A percentile compares a stretch with the other conserved stretches of the same genome.
These are phyloP conservation scores for Metrosideros polymorpha DNA, from an alignment of 441 rosid genomes.

Conservation along the genomic window DNA sequence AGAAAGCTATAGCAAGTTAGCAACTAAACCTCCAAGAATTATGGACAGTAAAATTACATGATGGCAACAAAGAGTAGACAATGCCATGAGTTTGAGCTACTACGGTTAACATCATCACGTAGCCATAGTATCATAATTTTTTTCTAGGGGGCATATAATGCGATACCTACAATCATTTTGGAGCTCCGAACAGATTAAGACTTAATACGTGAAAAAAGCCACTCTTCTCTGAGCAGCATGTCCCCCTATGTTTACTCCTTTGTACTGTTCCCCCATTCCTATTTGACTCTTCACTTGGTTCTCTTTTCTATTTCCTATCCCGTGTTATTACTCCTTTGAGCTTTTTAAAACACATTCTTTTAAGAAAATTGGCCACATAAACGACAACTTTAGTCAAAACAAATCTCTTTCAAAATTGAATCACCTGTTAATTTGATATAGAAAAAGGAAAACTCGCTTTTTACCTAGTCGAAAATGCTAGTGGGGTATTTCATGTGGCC, in stretches of 20 bases:
- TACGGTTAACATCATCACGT: neutral
- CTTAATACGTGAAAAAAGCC: neutral
- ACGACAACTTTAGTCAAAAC: neutral
- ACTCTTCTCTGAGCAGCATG: neutral
- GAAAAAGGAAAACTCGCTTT: neutral
- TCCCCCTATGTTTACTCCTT: neutral
- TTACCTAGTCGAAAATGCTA: neutral
- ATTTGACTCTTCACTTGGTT: neutral
- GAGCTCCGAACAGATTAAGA: neutral
- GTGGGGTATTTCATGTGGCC: neutral
- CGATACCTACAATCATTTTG: neutral
- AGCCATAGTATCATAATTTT: neutral
- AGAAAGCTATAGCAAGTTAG: neutral
- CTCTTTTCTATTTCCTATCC: neutral
- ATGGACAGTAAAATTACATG: neutral
- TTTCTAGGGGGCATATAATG: neutral
- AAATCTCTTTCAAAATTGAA: neutral
- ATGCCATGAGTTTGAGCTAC: neutral
- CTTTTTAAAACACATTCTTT: neutral
- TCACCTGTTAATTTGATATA: neutral
- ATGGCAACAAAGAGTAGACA: neutral
- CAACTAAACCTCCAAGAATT: neutral
- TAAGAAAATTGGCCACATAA: neutral
- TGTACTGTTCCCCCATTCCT: neutral
- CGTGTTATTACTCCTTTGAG: neutral